Percentiles rank a stretch among this genome's conserved stretches.
Conservation (phyloP, 2,329 filamentous ascomycete species). For the Penicillium sp. region DNA sequence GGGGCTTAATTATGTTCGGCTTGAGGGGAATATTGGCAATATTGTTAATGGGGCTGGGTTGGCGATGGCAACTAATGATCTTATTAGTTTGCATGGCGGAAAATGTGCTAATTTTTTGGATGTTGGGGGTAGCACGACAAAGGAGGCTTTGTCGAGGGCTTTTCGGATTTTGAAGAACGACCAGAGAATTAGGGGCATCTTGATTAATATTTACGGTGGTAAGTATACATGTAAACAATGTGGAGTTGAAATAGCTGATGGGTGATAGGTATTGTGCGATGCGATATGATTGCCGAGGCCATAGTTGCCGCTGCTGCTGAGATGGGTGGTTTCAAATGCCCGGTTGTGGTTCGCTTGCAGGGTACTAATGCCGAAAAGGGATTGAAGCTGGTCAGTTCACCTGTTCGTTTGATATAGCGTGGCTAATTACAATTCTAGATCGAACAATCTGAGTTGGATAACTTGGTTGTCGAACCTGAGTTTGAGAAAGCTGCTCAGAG, state of each 20-base stretch:
- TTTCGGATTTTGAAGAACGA: constrained; percentile 28
- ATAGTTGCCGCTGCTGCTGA: constrained; percentile 44
- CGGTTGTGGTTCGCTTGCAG: constrained; percentile 48
- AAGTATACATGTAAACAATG: not conserved
- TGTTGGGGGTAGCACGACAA: constrained; percentile 30
- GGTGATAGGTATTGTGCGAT: constrained; percentile 46
- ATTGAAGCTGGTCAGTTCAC: constrained; percentile 38
- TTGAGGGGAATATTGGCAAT: constrained; percentile 33
- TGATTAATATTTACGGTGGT: constrained; percentile 56
- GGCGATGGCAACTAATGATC: constrained; percentile 36
- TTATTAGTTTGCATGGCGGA: constrained; percentile 25
- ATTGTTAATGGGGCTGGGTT: constrained; percentile 36
- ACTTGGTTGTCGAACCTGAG: constrained; percentile 38
- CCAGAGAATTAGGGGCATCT: constrained; percentile 34
- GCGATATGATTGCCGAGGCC: constrained; percentile 53
- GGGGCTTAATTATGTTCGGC: constrained; percentile 29
- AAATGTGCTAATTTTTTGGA: constrained; percentile 34
- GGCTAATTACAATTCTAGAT: constrained; percentile 24
- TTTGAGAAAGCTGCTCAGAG: constrained; percentile 32
- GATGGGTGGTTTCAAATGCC: constrained; percentile 39
- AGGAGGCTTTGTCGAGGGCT: constrained; percentile 25
- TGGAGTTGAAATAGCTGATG: not conserved
- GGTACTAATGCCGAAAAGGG: constrained; percentile 47
- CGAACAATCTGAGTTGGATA: constrained; percentile 33
- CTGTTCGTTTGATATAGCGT: not conserved